Conservation (phyloP, 148 eudicot species). For the Persicaria tinctoria region DNA sequence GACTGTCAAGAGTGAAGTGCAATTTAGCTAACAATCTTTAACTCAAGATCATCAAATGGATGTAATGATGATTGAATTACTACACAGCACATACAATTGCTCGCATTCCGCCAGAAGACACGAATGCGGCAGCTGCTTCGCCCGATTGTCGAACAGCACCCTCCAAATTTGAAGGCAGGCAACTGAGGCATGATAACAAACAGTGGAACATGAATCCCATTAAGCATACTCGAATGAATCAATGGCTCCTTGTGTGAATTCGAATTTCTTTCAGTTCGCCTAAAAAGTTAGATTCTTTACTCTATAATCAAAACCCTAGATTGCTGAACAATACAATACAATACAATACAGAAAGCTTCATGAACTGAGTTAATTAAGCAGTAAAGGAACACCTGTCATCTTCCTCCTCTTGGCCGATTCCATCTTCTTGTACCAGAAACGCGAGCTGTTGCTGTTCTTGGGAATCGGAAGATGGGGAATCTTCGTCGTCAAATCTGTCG, state of each 20-base stretch:
- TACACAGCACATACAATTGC: constrained; percentile 67
- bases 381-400: constrained; percentile 54
- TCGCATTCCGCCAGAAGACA: constrained; percentile 84
- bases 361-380: background rate
- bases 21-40: background rate
- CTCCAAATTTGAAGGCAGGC: constrained; percentile 88
- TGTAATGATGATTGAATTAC: background rate
- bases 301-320: background rate
- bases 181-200: constrained; percentile 42
- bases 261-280: background rate
- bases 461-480: constrained; percentile 2
- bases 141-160: constrained; percentile 96
- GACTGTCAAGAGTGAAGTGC: constrained; percentile 34
- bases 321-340: background rate
- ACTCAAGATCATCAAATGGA: background rate
- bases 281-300: background rate
- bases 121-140: constrained; percentile 73
- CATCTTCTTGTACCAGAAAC: constrained; percentile 15
- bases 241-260: background rate
- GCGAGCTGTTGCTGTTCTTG: constrained; percentile 12
- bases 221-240: background rate
- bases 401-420: constrained; percentile 33
- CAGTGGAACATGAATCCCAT: background rate
- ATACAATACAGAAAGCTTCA: background rate
- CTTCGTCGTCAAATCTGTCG: constrained; percentile 57